Evolutionary conservation across 345 rosid genomes (phyloP).

Genomic region (Salix dunnii): DNA sequence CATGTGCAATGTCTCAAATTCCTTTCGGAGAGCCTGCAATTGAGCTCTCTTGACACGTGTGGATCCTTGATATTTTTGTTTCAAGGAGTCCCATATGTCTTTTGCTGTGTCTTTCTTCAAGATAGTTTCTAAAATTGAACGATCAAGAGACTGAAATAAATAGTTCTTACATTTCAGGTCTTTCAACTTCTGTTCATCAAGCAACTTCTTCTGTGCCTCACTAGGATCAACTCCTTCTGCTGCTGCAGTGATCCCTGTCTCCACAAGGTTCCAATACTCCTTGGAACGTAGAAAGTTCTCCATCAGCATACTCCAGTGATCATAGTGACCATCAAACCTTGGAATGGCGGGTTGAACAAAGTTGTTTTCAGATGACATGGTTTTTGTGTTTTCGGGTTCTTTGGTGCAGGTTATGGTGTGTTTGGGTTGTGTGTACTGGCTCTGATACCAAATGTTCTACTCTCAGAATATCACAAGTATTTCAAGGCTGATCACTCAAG

Average conservation of each 20-base stretch:
- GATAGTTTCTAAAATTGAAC: neutral
- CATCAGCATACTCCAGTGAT: neutral
- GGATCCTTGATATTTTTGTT: neutral
- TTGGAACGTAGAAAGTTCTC: neutral
- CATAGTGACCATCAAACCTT: neutral
- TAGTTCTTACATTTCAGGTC: slow-evolving; percentile 1
- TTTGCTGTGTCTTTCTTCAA: neutral
- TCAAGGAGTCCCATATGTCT: neutral
- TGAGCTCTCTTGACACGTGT: neutral
- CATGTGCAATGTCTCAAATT: neutral
- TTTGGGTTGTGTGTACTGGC: no score
- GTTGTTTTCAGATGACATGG: neutral
- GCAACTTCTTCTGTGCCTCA: neutral
- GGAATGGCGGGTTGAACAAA: neutral
- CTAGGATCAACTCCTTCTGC: neutral
- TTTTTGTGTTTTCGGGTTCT: no score
- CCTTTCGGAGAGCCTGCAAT: neutral
- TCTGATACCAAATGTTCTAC: no score
- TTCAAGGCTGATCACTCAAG: neutral
- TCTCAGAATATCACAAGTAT: no score
- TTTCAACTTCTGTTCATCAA: neutral
- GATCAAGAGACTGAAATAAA: neutral
- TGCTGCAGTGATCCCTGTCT: neutral
- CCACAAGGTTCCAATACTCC: neutral
- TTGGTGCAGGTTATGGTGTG: no score